Conservation (phyloP, 2,329 filamentous ascomycete genomes). For the Fusarium sacchari region DNA sequence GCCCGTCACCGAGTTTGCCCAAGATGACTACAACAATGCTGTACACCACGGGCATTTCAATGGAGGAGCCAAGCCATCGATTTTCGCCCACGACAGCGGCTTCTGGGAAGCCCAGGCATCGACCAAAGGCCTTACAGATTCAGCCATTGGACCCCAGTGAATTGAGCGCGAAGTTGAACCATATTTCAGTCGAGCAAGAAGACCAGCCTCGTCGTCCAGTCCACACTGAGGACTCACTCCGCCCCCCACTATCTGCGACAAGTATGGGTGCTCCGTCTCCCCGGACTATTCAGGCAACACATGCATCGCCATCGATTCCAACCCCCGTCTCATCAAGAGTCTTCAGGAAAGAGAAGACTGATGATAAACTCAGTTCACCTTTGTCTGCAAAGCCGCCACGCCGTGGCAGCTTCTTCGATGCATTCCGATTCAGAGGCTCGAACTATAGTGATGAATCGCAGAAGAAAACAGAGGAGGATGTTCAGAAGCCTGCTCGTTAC, state of each 20-base stretch:
- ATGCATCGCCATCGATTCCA: neutral
- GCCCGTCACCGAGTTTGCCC: neutral
- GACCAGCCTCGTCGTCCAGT: slow-evolving; percentile 31
- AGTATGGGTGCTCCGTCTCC: slow-evolving; percentile 20
- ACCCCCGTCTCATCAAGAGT: slow-evolving; percentile 7
- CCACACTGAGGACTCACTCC: slow-evolving; percentile 43
- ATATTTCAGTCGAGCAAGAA: slow-evolving; percentile 63
- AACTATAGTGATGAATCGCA: slow-evolving; percentile 36
- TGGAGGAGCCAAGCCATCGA: slow-evolving; percentile 21
- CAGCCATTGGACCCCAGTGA: slow-evolving; percentile 64
- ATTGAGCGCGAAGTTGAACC: slow-evolving; percentile 61
- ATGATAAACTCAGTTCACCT: slow-evolving; percentile 4
- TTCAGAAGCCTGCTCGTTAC: slow-evolving; percentile 45
- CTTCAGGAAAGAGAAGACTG: slow-evolving; percentile 14
- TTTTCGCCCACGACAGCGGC: slow-evolving; percentile 7
- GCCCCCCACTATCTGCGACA: slow-evolving; percentile 12
- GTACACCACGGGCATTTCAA: slow-evolving; percentile 30
- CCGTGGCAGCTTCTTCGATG: slow-evolving; percentile 37
- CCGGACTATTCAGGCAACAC: slow-evolving; percentile 4
- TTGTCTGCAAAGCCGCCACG: slow-evolving; percentile 20
- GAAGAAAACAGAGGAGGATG: slow-evolving; percentile 28
- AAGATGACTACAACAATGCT: slow-evolving; percentile 37
- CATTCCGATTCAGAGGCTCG: slow-evolving; percentile 40
- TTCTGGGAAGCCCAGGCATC: slow-evolving; percentile 32
- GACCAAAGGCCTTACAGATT: slow-evolving; percentile 41